Evolutionary conservation across 2,329 filamentous ascomycete genomes (phyloP), one percentile per base, ranked within the genome.

Genomic region (Pezicula neosporulosa): DNA sequence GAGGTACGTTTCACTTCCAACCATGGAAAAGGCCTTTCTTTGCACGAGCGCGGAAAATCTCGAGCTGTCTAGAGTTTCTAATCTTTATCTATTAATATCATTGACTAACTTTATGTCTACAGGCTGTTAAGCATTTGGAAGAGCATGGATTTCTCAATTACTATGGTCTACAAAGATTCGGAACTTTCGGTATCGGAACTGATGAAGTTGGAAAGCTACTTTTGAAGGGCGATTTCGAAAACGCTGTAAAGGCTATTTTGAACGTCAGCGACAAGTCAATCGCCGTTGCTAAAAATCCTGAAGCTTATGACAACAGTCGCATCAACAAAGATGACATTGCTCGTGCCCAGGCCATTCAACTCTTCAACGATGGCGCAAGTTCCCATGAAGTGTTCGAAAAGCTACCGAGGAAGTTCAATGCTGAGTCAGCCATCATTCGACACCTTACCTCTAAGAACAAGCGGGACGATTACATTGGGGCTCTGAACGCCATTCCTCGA

Each of bases 131-230:
- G 39, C 82, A 86, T 56, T 82, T 97, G 59, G 76, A 79, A 49
- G 72, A 83, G 41, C 80, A 86, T 42, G 94, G 94, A 3, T 99
- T 95, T 75, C 85, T 99, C 70, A 99, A 99, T 71, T 99, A 97
- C 73, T 99, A 92, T 65, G 94, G 94, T 8, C 83, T 97, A n/a
- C 94, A 99, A 71, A 85, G 94, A 21, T 99, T 99, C 63, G 94
- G 94, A 27, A 93, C 91, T 0, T 93, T 94, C 68, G 75, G 83
- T 27, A 87, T 89, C 12, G 88, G 91, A 33, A 99, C 94, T 0
- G 90, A 97, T 63, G 80, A 86, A 38, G 76, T 97, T 46, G 94
- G 94, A 45, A 82, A 87, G 65, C 86, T 89, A 67, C 91, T 99
- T 65, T 78, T 99, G 1, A 81, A 89, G 59, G 86, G 82, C 28